phyloP scores from a whole-genome alignment of 2,329 filamentous ascomycete species.

The Paraphaeosphaeria minitans region DNA sequence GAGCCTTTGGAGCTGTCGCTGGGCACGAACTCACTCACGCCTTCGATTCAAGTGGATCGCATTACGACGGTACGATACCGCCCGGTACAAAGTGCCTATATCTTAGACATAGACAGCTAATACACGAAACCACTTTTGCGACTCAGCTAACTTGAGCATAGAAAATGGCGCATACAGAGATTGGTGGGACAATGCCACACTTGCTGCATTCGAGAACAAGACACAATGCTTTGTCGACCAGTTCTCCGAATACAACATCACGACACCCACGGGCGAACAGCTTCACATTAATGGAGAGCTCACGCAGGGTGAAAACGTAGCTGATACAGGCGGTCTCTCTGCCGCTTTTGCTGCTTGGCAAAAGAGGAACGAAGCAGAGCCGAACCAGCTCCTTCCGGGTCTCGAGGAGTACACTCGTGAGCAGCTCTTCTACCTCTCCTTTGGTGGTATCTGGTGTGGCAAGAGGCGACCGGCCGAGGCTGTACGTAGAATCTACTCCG shows the following conservation, averaged over 20 bases:
- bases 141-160: too few relatives aligned
- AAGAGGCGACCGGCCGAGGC: conserved; percentile 57
- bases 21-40: conserved; percentile 72
- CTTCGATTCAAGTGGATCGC: conserved; percentile 67
- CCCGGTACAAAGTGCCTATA: too few relatives aligned
- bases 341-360: conserved; percentile 68
- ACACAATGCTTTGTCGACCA: conserved; percentile 69
- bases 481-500: conserved; percentile 61
- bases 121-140: too few relatives aligned
- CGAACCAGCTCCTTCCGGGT: conserved; percentile 59
- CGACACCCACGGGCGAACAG: conserved; percentile 58
- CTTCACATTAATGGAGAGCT: conserved; percentile 64
- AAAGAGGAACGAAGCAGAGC: conserved; percentile 56
- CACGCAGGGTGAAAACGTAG: conserved; percentile 71
- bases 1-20: conserved; percentile 66
- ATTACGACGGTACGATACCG: too few relatives aligned
- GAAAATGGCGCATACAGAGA: conserved; percentile 65
- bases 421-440: conserved; percentile 70
- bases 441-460: conserved; percentile 67
- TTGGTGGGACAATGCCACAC: conserved; percentile 67
- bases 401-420: conserved; percentile 65
- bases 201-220: conserved; percentile 60
- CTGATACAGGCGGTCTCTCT: conserved; percentile 67
- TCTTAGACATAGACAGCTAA: too few relatives aligned
- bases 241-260: conserved; percentile 63